Percentiles rank a stretch among this genome's conserved stretches.
phyloP scores from a whole-genome alignment of 352 stramenopile species.

The Pythium coloratum region DNA sequence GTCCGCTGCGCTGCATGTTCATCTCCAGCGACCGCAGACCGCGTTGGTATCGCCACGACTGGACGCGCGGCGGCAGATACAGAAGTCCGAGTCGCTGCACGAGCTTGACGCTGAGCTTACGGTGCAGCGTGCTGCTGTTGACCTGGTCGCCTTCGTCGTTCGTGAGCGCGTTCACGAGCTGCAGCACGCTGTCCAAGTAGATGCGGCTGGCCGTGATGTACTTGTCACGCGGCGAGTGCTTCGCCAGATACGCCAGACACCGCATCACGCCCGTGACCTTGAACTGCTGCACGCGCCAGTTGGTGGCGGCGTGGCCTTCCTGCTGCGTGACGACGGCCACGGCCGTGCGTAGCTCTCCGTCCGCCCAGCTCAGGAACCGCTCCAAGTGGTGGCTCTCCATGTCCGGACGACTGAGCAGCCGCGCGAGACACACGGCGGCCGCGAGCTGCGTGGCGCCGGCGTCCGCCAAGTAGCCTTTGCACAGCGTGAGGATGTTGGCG shows the following conservation, averaged over 20 bases:
- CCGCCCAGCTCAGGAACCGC: slow-evolving; percentile 91
- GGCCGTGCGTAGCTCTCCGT: slow-evolving; percentile 50
- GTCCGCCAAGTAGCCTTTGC: slow-evolving; percentile 86
- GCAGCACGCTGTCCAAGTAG: slow-evolving; percentile 77
- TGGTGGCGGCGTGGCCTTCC: slow-evolving; percentile 18
- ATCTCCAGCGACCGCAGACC: slow-evolving; percentile 92
- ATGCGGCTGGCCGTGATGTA: slow-evolving; percentile 69
- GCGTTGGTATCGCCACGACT: slow-evolving; percentile 95
- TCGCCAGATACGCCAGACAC: slow-evolving; percentile 75
- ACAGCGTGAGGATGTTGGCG: slow-evolving; percentile 75
- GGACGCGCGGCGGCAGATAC: slow-evolving; percentile 94
- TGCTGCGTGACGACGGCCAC: slow-evolving; percentile 21
- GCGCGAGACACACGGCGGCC: slow-evolving; percentile 93
- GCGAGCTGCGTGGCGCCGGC: slow-evolving; percentile 88
- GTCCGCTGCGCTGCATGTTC: slow-evolving; percentile 77
- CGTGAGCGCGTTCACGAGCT: slow-evolving; percentile 56
- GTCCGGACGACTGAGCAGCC: slow-evolving; percentile 94
- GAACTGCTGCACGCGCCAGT: slow-evolving; percentile 61
- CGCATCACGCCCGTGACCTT: slow-evolving; percentile 85
- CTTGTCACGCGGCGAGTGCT: slow-evolving; percentile 70
- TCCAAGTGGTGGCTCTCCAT: slow-evolving; percentile 91
- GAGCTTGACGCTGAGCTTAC: slow-evolving; percentile 97
- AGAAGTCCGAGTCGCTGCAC: slow-evolving; percentile 93
- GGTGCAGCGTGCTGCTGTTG: slow-evolving; percentile 82
- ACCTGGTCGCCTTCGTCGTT: slow-evolving; percentile 40